Conservation (phyloP, 2,329 filamentous ascomycete species). For the Blastomyces percursus region DNA sequence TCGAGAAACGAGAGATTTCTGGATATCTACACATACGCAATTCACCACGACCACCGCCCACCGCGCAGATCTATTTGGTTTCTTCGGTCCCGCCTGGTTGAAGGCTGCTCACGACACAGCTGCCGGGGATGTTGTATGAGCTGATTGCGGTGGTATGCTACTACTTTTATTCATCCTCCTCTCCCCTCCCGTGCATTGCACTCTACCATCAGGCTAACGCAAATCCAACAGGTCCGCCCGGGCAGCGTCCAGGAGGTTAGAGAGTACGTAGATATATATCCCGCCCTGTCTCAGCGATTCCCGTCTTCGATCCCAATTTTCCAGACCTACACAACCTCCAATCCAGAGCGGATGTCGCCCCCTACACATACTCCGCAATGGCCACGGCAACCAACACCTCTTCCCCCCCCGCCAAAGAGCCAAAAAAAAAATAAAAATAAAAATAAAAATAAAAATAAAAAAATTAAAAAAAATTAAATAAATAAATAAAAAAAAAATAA, state of each 20-base stretch:
- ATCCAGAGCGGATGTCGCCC: not conserved
- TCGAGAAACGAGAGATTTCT: not conserved
- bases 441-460: too few species aligned
- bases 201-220: not conserved
- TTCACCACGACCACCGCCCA: not conserved
- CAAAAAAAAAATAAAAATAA: too few species aligned
- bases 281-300: not conserved
- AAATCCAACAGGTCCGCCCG: constrained; percentile 62
- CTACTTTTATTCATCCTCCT: not conserved
- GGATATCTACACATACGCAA: too few species aligned
- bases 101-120: not conserved
- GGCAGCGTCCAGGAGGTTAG: constrained; percentile 85
- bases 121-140: constrained; percentile 76
- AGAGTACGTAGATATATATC: constrained; percentile 54
- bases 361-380: not conserved
- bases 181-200: not conserved
- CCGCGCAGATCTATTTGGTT: not conserved
- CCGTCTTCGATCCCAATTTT: not conserved
- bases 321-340: not conserved
- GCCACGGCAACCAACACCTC: not conserved
- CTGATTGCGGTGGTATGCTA: constrained; percentile 82
- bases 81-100: not conserved
- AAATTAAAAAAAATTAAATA: too few species aligned
- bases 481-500: too few species aligned
- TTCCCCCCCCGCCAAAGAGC: not conserved